Conservation (phyloP, 805 yeast genomes). For the Metschnikowia colocasiae region DNA sequence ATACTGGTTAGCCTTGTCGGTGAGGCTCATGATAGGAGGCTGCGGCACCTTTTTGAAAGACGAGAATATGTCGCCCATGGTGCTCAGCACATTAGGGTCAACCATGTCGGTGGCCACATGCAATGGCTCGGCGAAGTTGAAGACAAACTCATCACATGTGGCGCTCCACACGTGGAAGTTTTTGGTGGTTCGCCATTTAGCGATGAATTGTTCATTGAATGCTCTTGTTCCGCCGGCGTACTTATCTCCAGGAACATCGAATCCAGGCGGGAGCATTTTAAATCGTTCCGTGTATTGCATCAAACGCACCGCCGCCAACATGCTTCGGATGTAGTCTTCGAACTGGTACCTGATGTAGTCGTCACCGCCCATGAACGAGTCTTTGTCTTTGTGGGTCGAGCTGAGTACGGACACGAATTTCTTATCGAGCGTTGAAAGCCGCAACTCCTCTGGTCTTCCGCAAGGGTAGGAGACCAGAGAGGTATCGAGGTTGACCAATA, state of each 20-base stretch:
- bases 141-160: conserved; percentile 42
- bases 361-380: conserved; percentile 48
- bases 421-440: conserved; percentile 50
- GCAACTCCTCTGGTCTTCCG: conserved; percentile 30
- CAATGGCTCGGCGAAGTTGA: conserved; percentile 40
- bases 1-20: conserved; percentile 14
- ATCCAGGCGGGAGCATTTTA: conserved; percentile 41
- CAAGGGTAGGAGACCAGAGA: conserved; percentile 44
- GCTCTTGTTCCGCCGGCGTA: conserved; percentile 27
- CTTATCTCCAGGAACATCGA: conserved; percentile 16
- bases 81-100: conserved; percentile 11
- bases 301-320: conserved; percentile 70
- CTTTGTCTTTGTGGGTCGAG: conserved; percentile 34
- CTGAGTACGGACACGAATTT: conserved; percentile 65
- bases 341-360: conserved; percentile 84
- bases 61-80: conserved; percentile 14
- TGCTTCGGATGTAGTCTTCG: conserved; percentile 82
- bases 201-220: conserved; percentile 33
- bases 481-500: conserved; percentile 69
- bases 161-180: conserved; percentile 40
- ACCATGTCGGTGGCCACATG: conserved; percentile 30
- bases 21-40: conserved; percentile 2
- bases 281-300: conserved; percentile 49
- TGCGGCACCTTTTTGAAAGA: conserved; percentile 16
- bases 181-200: conserved; percentile 31